phyloP scores from a whole-genome alignment of 495 filamentous ascomycete species.

The Podospora anserina region DNA sequence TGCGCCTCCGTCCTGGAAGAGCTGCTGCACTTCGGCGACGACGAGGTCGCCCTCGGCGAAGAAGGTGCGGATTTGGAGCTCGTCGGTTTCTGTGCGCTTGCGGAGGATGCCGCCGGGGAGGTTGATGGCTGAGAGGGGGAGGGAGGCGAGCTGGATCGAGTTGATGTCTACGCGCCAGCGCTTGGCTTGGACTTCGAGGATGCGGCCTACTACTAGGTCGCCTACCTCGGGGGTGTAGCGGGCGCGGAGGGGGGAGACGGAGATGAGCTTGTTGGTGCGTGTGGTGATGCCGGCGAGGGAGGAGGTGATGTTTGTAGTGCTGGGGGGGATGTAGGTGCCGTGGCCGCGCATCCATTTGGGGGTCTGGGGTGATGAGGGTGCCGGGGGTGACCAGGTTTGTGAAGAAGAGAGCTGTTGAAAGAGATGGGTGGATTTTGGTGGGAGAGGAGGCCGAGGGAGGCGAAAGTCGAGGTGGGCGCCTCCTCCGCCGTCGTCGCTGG shows the following conservation, averaged over 20 bases:
- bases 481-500: slow-evolving; percentile 18
- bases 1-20: slow-evolving; percentile 77
- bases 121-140: slow-evolving; percentile 87
- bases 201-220: slow-evolving; percentile 89
- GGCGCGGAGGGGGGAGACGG: slow-evolving; percentile 81
- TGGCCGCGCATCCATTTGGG: slow-evolving; percentile 97
- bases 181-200: slow-evolving; percentile 82
- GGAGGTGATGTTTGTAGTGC: slow-evolving; percentile 67
- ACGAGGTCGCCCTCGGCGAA: slow-evolving; percentile 88
- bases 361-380: slow-evolving; percentile 80
- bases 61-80: slow-evolving; percentile 90
- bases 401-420: no score
- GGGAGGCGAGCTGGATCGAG: slow-evolving; percentile 71
- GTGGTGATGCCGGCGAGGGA: slow-evolving; percentile 83
- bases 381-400: slow-evolving; percentile 77
- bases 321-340: slow-evolving; percentile 66
- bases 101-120: slow-evolving; percentile 90
- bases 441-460: slow-evolving; percentile 50
- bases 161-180: slow-evolving; percentile 94
- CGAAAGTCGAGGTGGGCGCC: slow-evolving; percentile 51
- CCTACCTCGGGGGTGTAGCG: slow-evolving; percentile 95
- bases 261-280: slow-evolving; percentile 94
- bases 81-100: slow-evolving; percentile 86
- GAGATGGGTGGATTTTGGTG: slow-evolving; percentile 22
- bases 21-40: slow-evolving; percentile 84